These are phyloP conservation scores for Tricholoma matsutake DNA, from an alignment of 768 basidiomycete genomes.

Conservation along the genomic window DNA sequence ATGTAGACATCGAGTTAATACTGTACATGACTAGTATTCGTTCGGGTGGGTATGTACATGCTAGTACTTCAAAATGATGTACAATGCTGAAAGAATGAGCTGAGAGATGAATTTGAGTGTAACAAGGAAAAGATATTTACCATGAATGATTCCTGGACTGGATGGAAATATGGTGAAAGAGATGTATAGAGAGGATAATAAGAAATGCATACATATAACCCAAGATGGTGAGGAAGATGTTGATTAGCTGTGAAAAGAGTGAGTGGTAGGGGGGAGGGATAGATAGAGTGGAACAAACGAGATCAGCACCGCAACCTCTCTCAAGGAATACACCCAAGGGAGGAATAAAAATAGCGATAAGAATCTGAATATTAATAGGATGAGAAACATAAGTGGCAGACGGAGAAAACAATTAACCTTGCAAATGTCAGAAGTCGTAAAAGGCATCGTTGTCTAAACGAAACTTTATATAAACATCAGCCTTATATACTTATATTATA, in stretches of 20 bases:
- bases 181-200: background rate
- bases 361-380: slow-evolving; percentile 31
- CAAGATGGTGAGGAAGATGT: slow-evolving; percentile 74
- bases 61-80: slow-evolving; percentile 80
- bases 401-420: slow-evolving; percentile 58
- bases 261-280: slow-evolving; percentile 5
- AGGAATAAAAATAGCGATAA: slow-evolving; percentile 68
- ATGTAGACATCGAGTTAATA: background rate
- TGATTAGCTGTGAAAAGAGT: slow-evolving; percentile 45
- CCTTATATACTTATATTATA: too few species aligned
- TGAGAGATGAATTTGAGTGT: background rate
- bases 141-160: slow-evolving; percentile 80
- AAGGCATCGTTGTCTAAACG: slow-evolving; percentile 68
- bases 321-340: slow-evolving; percentile 89
- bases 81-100: slow-evolving; percentile 51
- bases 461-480: too few species aligned
- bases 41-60: slow-evolving; percentile 32
- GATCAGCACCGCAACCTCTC: slow-evolving; percentile 75
- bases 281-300: slow-evolving; percentile 27
- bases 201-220: slow-evolving; percentile 65
- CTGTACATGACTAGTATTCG: slow-evolving; percentile 60
- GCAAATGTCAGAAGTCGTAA: slow-evolving; percentile 74
- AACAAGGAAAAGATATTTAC: slow-evolving; percentile 31
- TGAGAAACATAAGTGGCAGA: background rate
- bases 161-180: background rate